Conservation (phyloP, 1,284 basidiomycete species). For the Ganoderma multipileum region DNA sequence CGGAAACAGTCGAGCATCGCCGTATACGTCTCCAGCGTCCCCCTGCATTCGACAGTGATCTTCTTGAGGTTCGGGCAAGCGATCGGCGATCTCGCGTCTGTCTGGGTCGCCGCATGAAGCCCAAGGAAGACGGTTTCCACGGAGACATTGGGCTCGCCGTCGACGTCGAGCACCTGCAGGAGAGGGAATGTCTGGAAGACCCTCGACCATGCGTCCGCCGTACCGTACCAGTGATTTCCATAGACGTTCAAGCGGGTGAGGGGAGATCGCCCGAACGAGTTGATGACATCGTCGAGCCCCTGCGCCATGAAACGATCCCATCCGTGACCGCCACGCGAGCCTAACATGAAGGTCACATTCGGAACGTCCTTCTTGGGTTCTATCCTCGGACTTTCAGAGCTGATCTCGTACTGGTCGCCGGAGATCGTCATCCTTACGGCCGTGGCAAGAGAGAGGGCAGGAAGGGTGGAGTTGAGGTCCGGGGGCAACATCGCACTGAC, state of each 20-base stretch:
- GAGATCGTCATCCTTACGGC: not conserved
- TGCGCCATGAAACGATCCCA: not conserved
- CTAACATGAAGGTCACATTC: not conserved
- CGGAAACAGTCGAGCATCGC: slow-evolving; percentile 1
- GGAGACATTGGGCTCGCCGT: not conserved
- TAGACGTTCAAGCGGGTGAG: not conserved
- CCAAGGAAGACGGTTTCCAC: not conserved
- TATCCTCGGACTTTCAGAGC: not conserved
- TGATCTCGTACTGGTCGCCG: not conserved
- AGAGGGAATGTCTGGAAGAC: slow-evolving; percentile 1
- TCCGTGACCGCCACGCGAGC: not conserved
- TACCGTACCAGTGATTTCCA: not conserved
- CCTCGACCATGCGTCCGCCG: not conserved
- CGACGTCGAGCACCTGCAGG: not conserved
- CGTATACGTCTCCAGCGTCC: not conserved
- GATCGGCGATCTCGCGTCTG: not conserved
- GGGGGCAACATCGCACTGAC: not conserved
- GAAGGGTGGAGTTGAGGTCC: not conserved
- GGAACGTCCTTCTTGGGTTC: not conserved
- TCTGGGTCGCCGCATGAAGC: not conserved
- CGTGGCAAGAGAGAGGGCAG: not conserved
- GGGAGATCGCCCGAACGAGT: not conserved
- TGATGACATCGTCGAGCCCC: not conserved
- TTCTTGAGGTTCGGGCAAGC: not conserved
- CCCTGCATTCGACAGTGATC: not conserved